Percentiles rank a stretch among this genome's conserved stretches.
Evolutionary conservation across 164 flowering plant genomes (phyloP).

Genomic region (Protea cynaroides): DNA sequence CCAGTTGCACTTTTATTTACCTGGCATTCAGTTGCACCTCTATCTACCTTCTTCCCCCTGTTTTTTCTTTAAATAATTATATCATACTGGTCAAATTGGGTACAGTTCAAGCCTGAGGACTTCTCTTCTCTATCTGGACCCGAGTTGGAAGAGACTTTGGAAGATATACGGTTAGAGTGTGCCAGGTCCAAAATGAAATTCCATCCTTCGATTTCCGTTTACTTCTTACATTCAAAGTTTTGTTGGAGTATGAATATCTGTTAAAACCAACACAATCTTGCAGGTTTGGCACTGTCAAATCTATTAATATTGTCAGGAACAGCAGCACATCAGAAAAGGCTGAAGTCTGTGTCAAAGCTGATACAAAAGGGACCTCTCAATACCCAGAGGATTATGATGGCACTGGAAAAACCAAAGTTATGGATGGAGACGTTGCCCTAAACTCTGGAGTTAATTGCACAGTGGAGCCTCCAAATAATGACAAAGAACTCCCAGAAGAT

Average conservation of each 20-base stretch:
- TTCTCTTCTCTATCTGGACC: slow-evolving; percentile 43
- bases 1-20: not conserved
- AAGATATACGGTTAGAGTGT: slow-evolving; percentile 89
- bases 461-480: slow-evolving; percentile 10
- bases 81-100: not conserved
- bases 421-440: slow-evolving; percentile 14
- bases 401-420: slow-evolving; percentile 2
- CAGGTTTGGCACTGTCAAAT: slow-evolving; percentile 88
- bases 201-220: not conserved
- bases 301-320: slow-evolving; percentile 47
- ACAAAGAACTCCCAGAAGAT: slow-evolving; percentile 17
- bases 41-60: too few species aligned
- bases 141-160: slow-evolving; percentile 70
- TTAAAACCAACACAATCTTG: slow-evolving; percentile 13
- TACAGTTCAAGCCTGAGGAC: slow-evolving; percentile 50
- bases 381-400: slow-evolving; percentile 15
- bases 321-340: slow-evolving; percentile 12
- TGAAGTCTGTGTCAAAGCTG: slow-evolving; percentile 13
- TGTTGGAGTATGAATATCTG: not conserved
- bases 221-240: not conserved
- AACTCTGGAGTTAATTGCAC: slow-evolving; percentile 14
- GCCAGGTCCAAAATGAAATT: slow-evolving; percentile 45
- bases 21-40: not conserved
- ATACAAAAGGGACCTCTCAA: slow-evolving; percentile 1
- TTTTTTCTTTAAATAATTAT: too few species aligned